A percentile compares a stretch with the other conserved stretches of the same genome.
These are phyloP conservation scores for Ceratocystis harringtonii DNA, from an alignment of 2,329 filamentous ascomycete genomes.

Conservation along the genomic window DNA sequence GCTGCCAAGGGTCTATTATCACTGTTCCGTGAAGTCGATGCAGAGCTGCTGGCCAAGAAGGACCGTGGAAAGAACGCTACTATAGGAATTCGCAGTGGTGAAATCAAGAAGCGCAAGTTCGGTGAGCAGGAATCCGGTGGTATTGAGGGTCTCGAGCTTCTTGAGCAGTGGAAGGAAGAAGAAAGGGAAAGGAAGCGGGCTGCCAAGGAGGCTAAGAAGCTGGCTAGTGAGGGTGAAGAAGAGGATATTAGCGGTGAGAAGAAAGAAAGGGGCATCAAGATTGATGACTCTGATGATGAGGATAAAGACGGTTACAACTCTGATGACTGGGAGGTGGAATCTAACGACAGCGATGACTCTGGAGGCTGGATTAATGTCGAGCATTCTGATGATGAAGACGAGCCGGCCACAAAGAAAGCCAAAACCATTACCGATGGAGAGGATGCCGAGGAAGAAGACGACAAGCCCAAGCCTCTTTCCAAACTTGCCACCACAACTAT, in stretches of 20 bases:
- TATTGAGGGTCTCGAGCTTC: constrained; percentile 81
- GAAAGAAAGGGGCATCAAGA: constrained; percentile 21
- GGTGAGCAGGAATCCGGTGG: constrained; percentile 67
- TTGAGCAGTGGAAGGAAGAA: constrained; percentile 88
- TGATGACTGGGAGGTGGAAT: constrained; percentile 46
- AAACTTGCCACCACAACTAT: constrained; percentile 86
- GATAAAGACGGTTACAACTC: constrained; percentile 44
- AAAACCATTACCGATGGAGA: constrained; percentile 21
- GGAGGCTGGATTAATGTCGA: constrained; percentile 90
- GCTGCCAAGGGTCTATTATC: constrained; percentile 83
- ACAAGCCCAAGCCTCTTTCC: constrained; percentile 38
- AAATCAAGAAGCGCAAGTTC: constrained; percentile 62
- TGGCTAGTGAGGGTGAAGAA: constrained; percentile 40
- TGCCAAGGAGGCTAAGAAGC: constrained; percentile 53
- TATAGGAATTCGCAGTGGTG: constrained; percentile 62
- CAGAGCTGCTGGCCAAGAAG: constrained; percentile 74
- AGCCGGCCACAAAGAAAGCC: constrained; percentile 35
- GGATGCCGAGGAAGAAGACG: constrained; percentile 17
- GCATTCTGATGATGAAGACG: constrained; percentile 69
- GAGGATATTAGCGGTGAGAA: constrained; percentile 41
- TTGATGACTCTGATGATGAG: constrained; percentile 31
- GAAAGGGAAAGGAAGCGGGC: constrained; percentile 59
- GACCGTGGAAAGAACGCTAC: constrained; percentile 85
- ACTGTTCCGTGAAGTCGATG: constrained; percentile 79
- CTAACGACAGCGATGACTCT: constrained; percentile 50